Evolutionary conservation across 2,329 filamentous ascomycete genomes (phyloP), one percentile per base, ranked within the genome.

Genomic region (Biscogniauxia sp.): DNA sequence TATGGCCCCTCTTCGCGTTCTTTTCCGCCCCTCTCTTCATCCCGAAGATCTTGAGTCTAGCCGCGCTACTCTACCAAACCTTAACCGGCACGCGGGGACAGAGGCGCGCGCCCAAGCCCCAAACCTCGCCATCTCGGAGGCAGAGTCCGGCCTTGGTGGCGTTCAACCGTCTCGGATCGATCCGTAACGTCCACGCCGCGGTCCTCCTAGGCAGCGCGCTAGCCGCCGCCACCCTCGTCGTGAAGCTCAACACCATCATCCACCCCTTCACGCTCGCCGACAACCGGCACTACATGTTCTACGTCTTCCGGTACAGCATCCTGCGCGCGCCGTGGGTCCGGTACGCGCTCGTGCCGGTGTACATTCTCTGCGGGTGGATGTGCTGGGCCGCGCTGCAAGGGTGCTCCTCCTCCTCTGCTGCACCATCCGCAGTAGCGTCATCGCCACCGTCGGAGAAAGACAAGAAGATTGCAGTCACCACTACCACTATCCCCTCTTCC

Each of bases 211-310:
- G 73, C 7, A 64, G 66, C 1, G 77, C 77, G 2, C 53, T 80
- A 0, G 58, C 70, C 6, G 59, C 76, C 7, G 80, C 81, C 0
- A 53, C 78, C 1, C 66, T 72, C 13, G 74, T 87, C 20, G 87
- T 97, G 23, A 84, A 86, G 64, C 89, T 85, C 81, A 98, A 97
- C 81, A 99, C 95, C 37, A 89, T 97, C 64, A 85, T 98, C 51
- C 95, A 99, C 72, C 94, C 95, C 0, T 99, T 98, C 73, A 97
- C 93, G 0, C 84, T 98, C 0, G 95, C 95, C 37, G 95, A 99
- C 75, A 99, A 99, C 75, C 84, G 95, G 2, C 95, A 99, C 75
- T 99, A 97, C 78, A 89, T 96, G 74, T 99, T 99, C 76, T 99
- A 99, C 77, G 81, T 96, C 62, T 99, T 99, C 80, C 88, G 93